phyloP scores from a whole-genome alignment of 257 asterid species.

The Jaltomata sinuosa region DNA sequence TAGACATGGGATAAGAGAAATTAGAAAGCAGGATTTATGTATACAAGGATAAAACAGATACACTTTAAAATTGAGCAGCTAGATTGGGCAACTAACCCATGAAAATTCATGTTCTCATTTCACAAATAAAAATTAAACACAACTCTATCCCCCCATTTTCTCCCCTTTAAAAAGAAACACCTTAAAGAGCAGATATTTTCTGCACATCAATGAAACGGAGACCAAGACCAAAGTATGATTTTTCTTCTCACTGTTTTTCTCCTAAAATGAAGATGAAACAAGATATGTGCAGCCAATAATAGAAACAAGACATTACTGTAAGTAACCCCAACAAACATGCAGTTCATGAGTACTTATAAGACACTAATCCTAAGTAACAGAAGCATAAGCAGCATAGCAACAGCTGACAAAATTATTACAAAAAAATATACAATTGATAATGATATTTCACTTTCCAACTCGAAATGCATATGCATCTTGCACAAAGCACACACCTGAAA shows the following conservation, averaged over 20 bases:
- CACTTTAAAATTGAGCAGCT: neutral
- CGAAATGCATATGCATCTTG: neutral
- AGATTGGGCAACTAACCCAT: neutral
- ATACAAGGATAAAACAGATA: neutral
- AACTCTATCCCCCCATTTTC: neutral
- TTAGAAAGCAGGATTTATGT: neutral
- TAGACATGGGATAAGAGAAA: constrained; percentile 4
- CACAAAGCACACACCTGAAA: constrained; percentile 46
- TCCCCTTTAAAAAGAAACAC: neutral
- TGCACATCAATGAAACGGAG: neutral
- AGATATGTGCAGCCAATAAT: neutral
- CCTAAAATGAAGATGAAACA: neutral
- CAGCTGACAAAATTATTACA: neutral
- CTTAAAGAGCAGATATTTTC: neutral
- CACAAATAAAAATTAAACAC: neutral
- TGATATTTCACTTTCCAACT: neutral
- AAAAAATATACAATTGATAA: neutral
- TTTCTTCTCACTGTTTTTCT: neutral
- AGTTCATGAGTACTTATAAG: neutral
- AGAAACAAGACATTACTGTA: neutral
- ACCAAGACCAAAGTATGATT: neutral
- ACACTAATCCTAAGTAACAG: neutral
- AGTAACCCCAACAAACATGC: neutral
- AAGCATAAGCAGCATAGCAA: neutral
- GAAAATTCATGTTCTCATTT: neutral